Conservation (phyloP, 352 stramenopile species). For the Thalassiosira mediterranea region DNA sequence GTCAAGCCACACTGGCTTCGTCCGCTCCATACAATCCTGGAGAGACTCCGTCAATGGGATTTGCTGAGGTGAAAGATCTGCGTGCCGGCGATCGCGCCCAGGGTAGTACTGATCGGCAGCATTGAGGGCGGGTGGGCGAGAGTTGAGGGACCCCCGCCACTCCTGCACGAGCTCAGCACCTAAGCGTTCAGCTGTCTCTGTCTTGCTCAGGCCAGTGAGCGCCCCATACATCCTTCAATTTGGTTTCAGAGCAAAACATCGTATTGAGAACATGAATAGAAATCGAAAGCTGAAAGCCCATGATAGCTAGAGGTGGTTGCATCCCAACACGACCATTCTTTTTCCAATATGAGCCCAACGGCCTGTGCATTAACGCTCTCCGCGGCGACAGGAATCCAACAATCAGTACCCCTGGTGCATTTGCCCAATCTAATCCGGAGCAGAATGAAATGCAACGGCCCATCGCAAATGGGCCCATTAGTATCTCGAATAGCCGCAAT, state of each 20-base stretch:
- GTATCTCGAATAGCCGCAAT: too few species aligned
- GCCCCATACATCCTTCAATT: slow-evolving; percentile 87
- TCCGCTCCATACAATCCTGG: slow-evolving; percentile 88
- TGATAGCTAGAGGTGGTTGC: too few species aligned
- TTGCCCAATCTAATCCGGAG: too few species aligned
- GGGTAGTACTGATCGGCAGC: slow-evolving; percentile 89
- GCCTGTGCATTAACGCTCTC: too few species aligned
- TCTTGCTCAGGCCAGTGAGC: slow-evolving; percentile 91
- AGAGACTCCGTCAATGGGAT: slow-evolving; percentile 92
- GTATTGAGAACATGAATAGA: too few species aligned
- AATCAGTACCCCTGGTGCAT: too few species aligned
- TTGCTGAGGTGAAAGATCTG: slow-evolving; percentile 86
- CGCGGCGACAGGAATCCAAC: too few species aligned
- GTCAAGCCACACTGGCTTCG: slow-evolving; percentile 91
- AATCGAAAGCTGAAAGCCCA: too few species aligned
- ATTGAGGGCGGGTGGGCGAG: slow-evolving; percentile 59
- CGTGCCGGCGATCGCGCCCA: slow-evolving; percentile 91
- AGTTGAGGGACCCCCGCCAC: slow-evolving; percentile 80
- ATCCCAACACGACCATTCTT: too few species aligned
- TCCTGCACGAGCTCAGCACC: slow-evolving; percentile 91
- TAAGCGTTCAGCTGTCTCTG: slow-evolving; percentile 88
- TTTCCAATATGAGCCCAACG: too few species aligned
- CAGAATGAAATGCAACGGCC: too few species aligned
- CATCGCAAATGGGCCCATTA: too few species aligned
- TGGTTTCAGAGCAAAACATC: slow-evolving; percentile 7